Percentiles rank a stretch among this genome's conserved stretches.
Conservation (phyloP, 164 flowering plant species). For the Annona cherimola region DNA sequence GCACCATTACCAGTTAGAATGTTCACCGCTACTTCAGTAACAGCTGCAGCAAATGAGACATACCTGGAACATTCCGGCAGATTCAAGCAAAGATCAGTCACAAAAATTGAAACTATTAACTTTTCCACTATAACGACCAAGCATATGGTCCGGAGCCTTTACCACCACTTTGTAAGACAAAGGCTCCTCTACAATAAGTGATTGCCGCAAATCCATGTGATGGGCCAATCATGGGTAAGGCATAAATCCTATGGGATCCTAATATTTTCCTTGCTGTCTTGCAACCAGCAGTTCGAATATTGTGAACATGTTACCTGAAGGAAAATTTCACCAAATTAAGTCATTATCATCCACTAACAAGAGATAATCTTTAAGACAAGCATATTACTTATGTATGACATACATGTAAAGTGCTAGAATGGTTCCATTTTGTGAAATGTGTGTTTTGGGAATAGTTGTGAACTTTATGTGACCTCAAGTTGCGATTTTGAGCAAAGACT, state of each 20-base stretch:
- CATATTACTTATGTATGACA: too few relatives aligned
- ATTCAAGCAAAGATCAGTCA: background rate
- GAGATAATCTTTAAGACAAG: too few relatives aligned
- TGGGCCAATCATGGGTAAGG: background rate
- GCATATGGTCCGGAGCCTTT: background rate
- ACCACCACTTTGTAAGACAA: background rate
- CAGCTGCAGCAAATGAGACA: conserved; percentile 9
- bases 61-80: background rate
- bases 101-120: background rate
- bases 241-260: background rate
- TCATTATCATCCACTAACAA: too few relatives aligned
- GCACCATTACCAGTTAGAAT: conserved; percentile 7
- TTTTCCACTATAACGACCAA: background rate
- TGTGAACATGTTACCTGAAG: too few relatives aligned
- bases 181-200: background rate
- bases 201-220: background rate
- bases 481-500: too few relatives aligned
- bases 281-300: too few relatives aligned
- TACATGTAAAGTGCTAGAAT: too few relatives aligned
- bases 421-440: too few relatives aligned
- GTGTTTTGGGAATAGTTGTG: too few relatives aligned
- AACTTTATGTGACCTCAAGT: too few relatives aligned
- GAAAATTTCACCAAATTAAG: too few relatives aligned
- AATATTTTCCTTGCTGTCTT: too few relatives aligned
- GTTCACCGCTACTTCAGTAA: conserved; percentile 13